Conservation (phyloP, 106 monocot species). For the Dactylorhiza incarnata region DNA sequence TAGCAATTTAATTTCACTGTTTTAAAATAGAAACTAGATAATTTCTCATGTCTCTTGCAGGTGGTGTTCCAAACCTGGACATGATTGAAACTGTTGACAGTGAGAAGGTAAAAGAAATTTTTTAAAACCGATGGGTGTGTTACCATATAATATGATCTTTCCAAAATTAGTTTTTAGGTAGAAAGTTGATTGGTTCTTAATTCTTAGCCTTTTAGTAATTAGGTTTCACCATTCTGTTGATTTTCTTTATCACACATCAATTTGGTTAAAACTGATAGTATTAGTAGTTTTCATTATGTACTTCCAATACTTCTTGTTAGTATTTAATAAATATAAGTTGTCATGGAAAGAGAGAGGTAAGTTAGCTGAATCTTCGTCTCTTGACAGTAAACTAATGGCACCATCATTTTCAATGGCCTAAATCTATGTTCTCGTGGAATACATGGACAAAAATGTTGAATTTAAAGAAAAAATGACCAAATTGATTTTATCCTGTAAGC, state of each 20-base stretch:
- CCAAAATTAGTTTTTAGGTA: not conserved
- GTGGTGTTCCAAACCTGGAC: slow-evolving; percentile 78
- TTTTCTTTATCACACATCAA: not conserved
- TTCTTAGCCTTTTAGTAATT: not conserved
- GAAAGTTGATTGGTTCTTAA: not conserved
- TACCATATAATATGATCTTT: not conserved
- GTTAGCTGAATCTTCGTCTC: no score
- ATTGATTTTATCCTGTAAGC: no score
- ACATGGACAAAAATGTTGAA: no score
- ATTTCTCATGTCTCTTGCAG: slow-evolving; percentile 26
- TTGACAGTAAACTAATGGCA: no score
- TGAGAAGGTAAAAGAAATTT: slow-evolving; percentile 55
- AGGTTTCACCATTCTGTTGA: not conserved
- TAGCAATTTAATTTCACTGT: not conserved
- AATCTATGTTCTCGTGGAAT: no score
- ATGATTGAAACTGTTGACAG: slow-evolving; percentile 94
- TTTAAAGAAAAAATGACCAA: no score
- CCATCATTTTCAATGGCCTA: no score
- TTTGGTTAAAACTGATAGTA: not conserved
- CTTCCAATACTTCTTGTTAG: no score
- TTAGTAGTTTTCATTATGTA: not conserved
- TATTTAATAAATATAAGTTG: no score
- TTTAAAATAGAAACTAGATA: not conserved
- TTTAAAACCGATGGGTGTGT: not conserved
- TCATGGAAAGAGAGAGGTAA: no score